Base-by-base conservation (phyloP, 192 early-diverging fungal genomes). In the Entomortierella lignicola region DNA sequence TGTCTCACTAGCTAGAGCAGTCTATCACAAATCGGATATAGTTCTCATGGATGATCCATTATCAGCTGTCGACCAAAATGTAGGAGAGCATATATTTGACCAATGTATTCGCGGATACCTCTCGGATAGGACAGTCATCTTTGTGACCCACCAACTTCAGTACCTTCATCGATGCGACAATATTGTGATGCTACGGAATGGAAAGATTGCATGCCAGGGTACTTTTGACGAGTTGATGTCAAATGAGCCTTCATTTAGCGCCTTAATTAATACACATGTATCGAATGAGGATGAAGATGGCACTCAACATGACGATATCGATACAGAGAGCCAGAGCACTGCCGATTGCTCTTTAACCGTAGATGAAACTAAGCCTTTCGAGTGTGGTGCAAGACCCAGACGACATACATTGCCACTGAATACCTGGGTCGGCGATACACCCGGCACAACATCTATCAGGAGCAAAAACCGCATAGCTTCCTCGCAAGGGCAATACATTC, bases 41-140 rank as follows among this genome's bases (percentile, higher is more conserved):
- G 84, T 87, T 48, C 70, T 93, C 1, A 69, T 94, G 21, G 93
- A 93, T 62, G 92, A 94, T 37, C 90, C 91, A 23, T 80, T 93
- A 31, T 82, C 91, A 29, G 91, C 93, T 23, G 88, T 91, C 4
- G 90, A 89, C 42, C 82, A 88, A 7, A 87, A 89, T 63, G 89
- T 91, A 8, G 87, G 87, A 31, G 85, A 87, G 62, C 82, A 84
- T 15, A 77, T 91, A 0, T 91, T 89, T 44, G 83, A 85, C 1
- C 82, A 86, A 27, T 85, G 85, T n/a, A 63, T 89, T 43, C 66
- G 80, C 23, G 88, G 88, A 10, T 39, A 87, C 43, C 74, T 91
- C 37, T 67, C 70, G 26, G 66, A 65, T 32, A 83, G 86, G 20
- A 86, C 91, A 12, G 85, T 86, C 1, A 80, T 92, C 0, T 71